Conservation (phyloP, 306 rosid species). For the Fragaria vesca region DNA sequence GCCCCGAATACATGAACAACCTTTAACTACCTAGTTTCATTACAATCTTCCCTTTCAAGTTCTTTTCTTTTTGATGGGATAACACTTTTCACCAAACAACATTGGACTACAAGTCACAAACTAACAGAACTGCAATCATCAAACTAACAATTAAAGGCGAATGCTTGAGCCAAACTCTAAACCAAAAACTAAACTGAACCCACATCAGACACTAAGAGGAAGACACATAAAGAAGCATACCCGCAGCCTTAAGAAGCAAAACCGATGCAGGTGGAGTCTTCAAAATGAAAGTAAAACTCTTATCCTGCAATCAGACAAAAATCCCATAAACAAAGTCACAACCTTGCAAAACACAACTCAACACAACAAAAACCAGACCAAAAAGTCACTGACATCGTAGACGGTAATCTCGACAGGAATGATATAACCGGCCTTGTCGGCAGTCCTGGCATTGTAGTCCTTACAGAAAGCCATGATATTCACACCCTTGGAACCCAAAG, state of each 20-base stretch:
- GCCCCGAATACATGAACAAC: not conserved
- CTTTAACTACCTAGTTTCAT: not conserved
- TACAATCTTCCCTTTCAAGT: not conserved
- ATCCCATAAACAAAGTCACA: not conserved
- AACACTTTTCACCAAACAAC: not conserved
- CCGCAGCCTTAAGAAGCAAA: conserved; percentile 96
- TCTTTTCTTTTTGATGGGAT: not conserved
- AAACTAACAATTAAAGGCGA: not conserved
- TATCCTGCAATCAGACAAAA: conserved; percentile 49
- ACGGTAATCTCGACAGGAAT: conserved; percentile 98
- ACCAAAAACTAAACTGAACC: not conserved
- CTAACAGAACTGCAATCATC: not conserved
- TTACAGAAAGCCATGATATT: conserved; percentile 97
- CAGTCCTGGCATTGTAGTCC: conserved; percentile 94
- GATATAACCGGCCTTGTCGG: conserved; percentile 91
- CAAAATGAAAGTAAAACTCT: conserved; percentile 86
- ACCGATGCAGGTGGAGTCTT: conserved; percentile 99
- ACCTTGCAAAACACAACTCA: not conserved
- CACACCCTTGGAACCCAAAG: conserved; percentile 96
- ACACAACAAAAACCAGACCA: not conserved
- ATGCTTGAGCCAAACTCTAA: not conserved
- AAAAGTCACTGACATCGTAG: conserved; percentile 57
- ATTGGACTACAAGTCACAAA: not conserved
- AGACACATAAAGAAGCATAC: conserved; percentile 36
- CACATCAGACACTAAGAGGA: conserved; percentile 27